phyloP scores from a whole-genome alignment of 257 asterid species.

The Paulownia fortunei region DNA sequence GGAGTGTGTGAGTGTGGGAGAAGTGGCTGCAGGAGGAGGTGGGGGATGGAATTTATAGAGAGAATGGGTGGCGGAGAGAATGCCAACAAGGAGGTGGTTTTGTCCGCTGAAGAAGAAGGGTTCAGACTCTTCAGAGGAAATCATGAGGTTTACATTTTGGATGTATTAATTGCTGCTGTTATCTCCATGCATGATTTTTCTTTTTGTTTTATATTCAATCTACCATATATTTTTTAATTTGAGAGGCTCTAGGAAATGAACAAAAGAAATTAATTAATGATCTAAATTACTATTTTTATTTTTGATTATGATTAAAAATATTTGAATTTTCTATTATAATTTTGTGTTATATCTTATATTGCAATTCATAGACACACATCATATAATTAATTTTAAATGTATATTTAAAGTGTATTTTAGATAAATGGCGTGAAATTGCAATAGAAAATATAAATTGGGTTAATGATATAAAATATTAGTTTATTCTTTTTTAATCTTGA shows the following conservation, averaged over 20 bases:
- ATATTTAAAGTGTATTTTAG: too few species aligned
- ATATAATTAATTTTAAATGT: too few species aligned
- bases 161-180: slow-evolving; percentile 35
- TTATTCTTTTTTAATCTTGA: too few species aligned
- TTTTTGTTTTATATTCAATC: slow-evolving; percentile 26
- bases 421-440: too few species aligned
- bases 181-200: slow-evolving; percentile 20
- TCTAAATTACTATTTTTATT: background rate
- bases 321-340: too few species aligned
- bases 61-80: slow-evolving; percentile 57
- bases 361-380: too few species aligned
- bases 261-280: background rate
- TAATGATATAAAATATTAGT: too few species aligned
- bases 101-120: slow-evolving; percentile 48
- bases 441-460: too few species aligned
- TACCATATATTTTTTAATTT: slow-evolving; percentile 31
- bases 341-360: too few species aligned
- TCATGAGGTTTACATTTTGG: slow-evolving; percentile 44
- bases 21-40: background rate
- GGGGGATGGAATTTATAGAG: slow-evolving; percentile 39
- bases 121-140: slow-evolving; percentile 5
- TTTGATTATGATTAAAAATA: too few species aligned
- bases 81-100: slow-evolving; percentile 56
- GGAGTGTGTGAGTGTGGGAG: slow-evolving; percentile 21
- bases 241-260: background rate